Evolutionary conservation across 164 flowering plant genomes (phyloP).

Genomic region (Vitis rupestris): DNA sequence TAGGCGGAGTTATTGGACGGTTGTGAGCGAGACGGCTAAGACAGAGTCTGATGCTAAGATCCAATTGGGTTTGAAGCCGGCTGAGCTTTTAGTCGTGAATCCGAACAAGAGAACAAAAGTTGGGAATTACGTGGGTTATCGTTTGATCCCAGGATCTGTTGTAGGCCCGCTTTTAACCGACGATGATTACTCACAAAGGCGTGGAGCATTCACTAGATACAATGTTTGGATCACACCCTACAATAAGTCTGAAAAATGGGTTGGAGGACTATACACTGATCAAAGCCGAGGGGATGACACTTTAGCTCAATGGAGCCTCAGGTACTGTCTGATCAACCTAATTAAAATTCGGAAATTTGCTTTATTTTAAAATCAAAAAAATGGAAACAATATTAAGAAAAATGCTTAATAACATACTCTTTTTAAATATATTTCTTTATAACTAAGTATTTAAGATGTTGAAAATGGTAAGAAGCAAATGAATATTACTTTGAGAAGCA

Average conservation of each 20-base stretch:
- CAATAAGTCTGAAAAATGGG: slow-evolving; percentile 51
- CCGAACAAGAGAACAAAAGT: slow-evolving; percentile 31
- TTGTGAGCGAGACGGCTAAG: slow-evolving; percentile 11
- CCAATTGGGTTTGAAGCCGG: slow-evolving; percentile 23
- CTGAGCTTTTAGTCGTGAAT: slow-evolving; percentile 37
- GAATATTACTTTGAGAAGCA: slow-evolving; percentile 16
- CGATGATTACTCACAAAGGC: slow-evolving; percentile 44
- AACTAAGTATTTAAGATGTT: too few relatives aligned
- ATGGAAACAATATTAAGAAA: too few relatives aligned
- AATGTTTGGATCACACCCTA: slow-evolving; percentile 51
- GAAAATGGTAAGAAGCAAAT: slow-evolving; percentile 4
- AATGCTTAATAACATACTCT: too few relatives aligned
- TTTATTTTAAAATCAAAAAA: too few relatives aligned
- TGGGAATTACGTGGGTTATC: slow-evolving; percentile 40
- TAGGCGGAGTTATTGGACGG: slow-evolving; percentile 35
- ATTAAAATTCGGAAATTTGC: background rate
- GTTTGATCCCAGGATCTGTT: slow-evolving; percentile 26
- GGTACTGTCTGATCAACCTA: slow-evolving; percentile 15
- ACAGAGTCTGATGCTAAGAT: slow-evolving; percentile 21
- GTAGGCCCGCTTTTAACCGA: slow-evolving; percentile 25
- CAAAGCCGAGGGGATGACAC: slow-evolving; percentile 48
- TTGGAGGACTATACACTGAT: slow-evolving; percentile 30
- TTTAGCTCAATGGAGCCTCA: slow-evolving; percentile 25
- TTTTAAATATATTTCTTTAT: too few relatives aligned
- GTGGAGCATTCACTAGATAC: slow-evolving; percentile 38